Conservation (phyloP, 2,329 filamentous ascomycete genomes). For the Aspergillus sp. region DNA sequence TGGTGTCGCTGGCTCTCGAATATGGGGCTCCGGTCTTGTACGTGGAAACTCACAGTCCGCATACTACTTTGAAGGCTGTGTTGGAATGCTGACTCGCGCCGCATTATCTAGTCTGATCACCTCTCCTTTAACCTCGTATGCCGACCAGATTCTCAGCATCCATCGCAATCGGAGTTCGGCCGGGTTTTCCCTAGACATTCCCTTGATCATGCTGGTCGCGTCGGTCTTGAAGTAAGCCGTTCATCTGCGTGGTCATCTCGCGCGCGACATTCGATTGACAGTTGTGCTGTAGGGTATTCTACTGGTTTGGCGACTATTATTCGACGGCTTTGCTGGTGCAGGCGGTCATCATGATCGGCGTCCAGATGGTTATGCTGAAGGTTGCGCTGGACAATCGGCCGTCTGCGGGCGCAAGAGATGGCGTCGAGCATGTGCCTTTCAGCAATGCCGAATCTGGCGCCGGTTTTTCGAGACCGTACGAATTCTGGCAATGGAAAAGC, state of each 20-base stretch:
- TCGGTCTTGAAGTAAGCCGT: constrained; percentile 59
- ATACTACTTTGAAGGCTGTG: neutral
- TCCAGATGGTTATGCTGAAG: constrained; percentile 60
- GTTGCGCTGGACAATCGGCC: constrained; percentile 60
- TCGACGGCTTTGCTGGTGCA: constrained; percentile 59
- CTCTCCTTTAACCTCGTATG: constrained; percentile 64
- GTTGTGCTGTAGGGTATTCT: constrained; percentile 53
- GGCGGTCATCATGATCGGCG: constrained; percentile 59
- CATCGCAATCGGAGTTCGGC: constrained; percentile 59
- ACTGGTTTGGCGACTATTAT: constrained; percentile 65
- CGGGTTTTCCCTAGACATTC: constrained; percentile 67
- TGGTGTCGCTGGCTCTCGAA: constrained; percentile 42
- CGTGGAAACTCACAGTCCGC: constrained; percentile 12
- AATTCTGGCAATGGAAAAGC: constrained; percentile 64
- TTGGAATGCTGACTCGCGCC: constrained; percentile 11
- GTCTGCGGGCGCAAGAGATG: constrained; percentile 36
- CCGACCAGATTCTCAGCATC: constrained; percentile 66
- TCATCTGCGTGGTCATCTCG: neutral
- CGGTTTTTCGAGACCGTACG: constrained; percentile 52
- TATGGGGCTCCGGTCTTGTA: constrained; percentile 53
- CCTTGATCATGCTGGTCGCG: constrained; percentile 65
- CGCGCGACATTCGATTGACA: constrained; percentile 2
- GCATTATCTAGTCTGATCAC: constrained; percentile 53
- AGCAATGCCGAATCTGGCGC: constrained; percentile 25
- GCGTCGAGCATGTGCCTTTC: constrained; percentile 45